Evolutionary conservation across 805 yeast genomes (phyloP), one percentile per base, ranked within the genome.

Genomic region (Limtongozyma cylindracea): DNA sequence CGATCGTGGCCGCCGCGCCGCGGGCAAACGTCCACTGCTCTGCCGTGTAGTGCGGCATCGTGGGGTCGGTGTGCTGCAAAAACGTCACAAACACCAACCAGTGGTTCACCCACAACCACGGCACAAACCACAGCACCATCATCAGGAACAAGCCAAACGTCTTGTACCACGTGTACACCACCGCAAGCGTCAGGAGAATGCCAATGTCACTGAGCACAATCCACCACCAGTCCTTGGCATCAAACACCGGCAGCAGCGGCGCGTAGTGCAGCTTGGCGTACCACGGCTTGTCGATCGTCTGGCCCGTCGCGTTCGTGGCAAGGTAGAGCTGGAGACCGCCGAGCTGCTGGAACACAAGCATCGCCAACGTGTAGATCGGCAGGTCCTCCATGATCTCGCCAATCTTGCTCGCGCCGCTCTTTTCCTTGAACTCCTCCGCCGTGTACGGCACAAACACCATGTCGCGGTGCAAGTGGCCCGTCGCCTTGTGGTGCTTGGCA

Each of bases 1-100:
- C 92, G 29, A 77, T 66, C 25, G 91, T 76, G 28, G 84, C 74
- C 25, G 88, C 82, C 15, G 92, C 91, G 32, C 92, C 92, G 39
- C 82, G 61, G 22, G 82, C 80, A 41, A 72, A 73, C 33, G 59
- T 74, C 92, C 92, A 76, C 43, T 67, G 69, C 18, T 46, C 36
- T 26, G 67, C 60, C 27, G 64, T 68, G 49, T 76, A 76, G 45
- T 76, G 91, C 15, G 92, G 82, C 56, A 77, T 56, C 10, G 59
- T 34, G 15, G 76, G 65, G 43, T 72, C 84, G 10, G 88, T 61
- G 49, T 76, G 92, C 45, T 76, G 92, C 35, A 76, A 58, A 44
- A 50, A 77, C 18, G 92, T 76, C 43, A 76, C 72, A 46, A 72
- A 72, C 20, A 77, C 91, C 31, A 76, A 55, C 92, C 92, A 76